Conservation (phyloP, 2,329 filamentous ascomycete genomes). For the Fusarium phyllophilum region DNA sequence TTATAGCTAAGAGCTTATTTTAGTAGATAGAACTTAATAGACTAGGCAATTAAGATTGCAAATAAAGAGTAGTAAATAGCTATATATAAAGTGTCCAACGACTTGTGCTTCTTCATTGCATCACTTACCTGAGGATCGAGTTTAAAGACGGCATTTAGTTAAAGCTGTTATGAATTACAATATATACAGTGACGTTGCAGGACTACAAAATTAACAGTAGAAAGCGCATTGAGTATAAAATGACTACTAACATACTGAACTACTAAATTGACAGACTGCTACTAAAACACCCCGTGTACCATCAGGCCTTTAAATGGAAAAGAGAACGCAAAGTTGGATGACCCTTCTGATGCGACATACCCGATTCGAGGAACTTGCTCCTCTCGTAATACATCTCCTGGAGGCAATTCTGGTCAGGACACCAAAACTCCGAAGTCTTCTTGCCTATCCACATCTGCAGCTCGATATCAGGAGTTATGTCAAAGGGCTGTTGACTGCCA, state of each 20-base stretch:
- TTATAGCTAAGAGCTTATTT: too few relatives aligned
- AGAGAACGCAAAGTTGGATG: background rate
- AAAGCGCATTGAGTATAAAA: background rate
- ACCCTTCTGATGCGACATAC: background rate
- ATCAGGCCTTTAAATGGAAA: background rate
- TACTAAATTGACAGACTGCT: background rate
- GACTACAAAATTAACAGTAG: background rate
- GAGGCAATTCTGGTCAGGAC: background rate
- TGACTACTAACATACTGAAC: fast-evolving
- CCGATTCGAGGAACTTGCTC: background rate
- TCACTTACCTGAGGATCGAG: too few relatives aligned
- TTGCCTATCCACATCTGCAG: too few relatives aligned
- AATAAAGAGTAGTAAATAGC: too few relatives aligned
- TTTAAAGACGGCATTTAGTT: background rate
- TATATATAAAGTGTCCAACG: too few relatives aligned
- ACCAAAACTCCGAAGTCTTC: too few relatives aligned
- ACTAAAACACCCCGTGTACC: background rate
- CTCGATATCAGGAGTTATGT: too few relatives aligned
- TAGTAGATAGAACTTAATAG: too few relatives aligned
- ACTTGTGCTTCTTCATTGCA: too few relatives aligned
- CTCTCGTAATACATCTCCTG: background rate
- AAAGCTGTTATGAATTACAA: too few relatives aligned
- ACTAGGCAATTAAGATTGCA: too few relatives aligned
- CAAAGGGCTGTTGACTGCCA: too few relatives aligned
- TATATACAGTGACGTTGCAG: background rate